Evolutionary conservation across 495 filamentous ascomycete species (phyloP).

Genomic region (Neurospora sp.): DNA sequence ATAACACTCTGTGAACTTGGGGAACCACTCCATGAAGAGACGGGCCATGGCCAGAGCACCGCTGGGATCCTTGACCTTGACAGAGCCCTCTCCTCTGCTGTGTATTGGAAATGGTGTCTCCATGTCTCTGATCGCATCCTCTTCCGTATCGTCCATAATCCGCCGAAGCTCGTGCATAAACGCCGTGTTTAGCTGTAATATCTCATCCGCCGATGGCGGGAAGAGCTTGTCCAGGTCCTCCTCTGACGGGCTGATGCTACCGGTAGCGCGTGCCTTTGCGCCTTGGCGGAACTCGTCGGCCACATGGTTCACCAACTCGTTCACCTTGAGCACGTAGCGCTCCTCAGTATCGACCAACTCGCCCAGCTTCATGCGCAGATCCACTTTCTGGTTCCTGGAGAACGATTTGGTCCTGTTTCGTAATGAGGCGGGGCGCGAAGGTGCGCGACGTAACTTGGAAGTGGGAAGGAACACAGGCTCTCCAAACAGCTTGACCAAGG

Average conservation of each 20-base stretch:
- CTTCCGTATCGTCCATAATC: constrained; percentile 74
- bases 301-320: constrained; percentile 68
- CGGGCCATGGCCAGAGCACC: constrained; percentile 67
- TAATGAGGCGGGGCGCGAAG: constrained; percentile 72
- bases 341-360: constrained; percentile 92
- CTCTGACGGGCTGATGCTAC: constrained; percentile 62
- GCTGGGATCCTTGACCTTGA: constrained; percentile 55
- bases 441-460: constrained; percentile 72
- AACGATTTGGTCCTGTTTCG: constrained; percentile 59
- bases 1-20: constrained; percentile 79
- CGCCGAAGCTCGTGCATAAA: constrained; percentile 67
- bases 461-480: constrained; percentile 80
- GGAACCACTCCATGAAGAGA: constrained; percentile 78
- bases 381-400: constrained; percentile 69
- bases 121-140: constrained; percentile 62
- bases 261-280: constrained; percentile 44
- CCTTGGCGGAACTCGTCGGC: constrained; percentile 62
- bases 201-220: constrained; percentile 64
- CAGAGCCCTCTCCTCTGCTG: constrained; percentile 39
- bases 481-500: constrained; percentile 68
- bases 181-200: constrained; percentile 65
- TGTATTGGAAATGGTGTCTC: constrained; percentile 29
- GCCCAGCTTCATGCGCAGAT: constrained; percentile 76
- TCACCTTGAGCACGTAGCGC: constrained; percentile 78
- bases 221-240: constrained; percentile 68